Conservation (phyloP, 73 alveolate genomes). For the Paramecium primaurelia region DNA sequence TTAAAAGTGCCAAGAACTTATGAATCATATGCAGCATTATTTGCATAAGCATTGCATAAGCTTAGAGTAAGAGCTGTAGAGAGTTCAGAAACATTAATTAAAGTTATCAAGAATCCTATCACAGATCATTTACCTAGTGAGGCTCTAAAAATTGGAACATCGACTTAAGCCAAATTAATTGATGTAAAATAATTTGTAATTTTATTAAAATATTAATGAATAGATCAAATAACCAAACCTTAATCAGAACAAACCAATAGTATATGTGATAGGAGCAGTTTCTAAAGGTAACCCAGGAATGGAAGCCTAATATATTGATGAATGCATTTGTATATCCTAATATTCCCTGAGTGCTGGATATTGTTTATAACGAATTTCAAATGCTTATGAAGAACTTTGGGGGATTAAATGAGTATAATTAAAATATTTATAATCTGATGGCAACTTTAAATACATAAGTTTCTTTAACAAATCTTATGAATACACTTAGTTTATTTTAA, state of each 20-base stretch:
- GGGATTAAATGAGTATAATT: conserved; percentile 51
- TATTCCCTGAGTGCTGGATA: conserved; percentile 81
- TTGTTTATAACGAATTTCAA: conserved; percentile 68
- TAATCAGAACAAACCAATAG: conserved; percentile 72
- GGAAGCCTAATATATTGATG: conserved; percentile 79
- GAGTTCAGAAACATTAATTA: conserved; percentile 80
- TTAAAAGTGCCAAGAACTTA: conserved; percentile 92
- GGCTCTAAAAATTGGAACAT: conserved; percentile 87
- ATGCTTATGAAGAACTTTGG: conserved; percentile 83
- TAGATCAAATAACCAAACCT: background rate
- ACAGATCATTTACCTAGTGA: conserved; percentile 91
- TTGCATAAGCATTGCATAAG: conserved; percentile 86
- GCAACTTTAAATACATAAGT: too few species aligned
- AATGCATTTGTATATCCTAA: conserved; percentile 73
- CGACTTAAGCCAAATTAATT: conserved; percentile 80
- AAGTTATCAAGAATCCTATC: conserved; percentile 89
- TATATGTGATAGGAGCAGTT: conserved; percentile 93
- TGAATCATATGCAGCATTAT: conserved; percentile 91
- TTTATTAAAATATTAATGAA: background rate
- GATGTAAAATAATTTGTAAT: conserved; percentile 76
- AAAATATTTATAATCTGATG: background rate
- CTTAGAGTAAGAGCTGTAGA: conserved; percentile 82
- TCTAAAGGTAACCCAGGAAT: conserved; percentile 92
- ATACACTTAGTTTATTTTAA: too few species aligned
- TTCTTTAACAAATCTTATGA: too few species aligned